Percentiles rank a stretch among this genome's conserved stretches.
Evolutionary conservation across 2,329 filamentous ascomycete species (phyloP).

Genomic region (Ascocoryne sarcoides): DNA sequence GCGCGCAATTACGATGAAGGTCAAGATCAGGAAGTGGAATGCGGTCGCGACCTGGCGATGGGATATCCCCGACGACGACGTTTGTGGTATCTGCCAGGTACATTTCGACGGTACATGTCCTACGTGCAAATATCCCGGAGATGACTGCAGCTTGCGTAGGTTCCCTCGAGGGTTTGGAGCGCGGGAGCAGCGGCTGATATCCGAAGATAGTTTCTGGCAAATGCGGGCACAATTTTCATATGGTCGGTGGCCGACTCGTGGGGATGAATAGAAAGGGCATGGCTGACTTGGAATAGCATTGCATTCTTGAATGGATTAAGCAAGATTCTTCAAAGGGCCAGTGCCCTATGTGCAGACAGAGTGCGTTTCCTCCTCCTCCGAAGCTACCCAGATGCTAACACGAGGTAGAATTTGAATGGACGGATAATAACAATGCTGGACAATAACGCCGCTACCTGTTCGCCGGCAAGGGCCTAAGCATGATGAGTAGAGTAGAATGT

Average conservation of each 20-base stretch:
- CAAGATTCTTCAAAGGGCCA: slow-evolving; percentile 89
- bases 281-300: slow-evolving; percentile 54
- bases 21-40: slow-evolving; percentile 88
- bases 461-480: too few relatives aligned
- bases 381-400: slow-evolving; percentile 1
- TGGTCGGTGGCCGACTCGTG: slow-evolving; percentile 49
- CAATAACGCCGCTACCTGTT: too few relatives aligned
- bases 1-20: slow-evolving; percentile 63
- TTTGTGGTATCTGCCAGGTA: slow-evolving; percentile 96
- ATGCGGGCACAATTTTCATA: slow-evolving; percentile 96
- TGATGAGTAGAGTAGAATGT: too few relatives aligned
- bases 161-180: slow-evolving; percentile 15
- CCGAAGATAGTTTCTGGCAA: slow-evolving; percentile 72
- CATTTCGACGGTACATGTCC: slow-evolving; percentile 97
- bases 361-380: slow-evolving; percentile 38
- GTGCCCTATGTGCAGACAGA: slow-evolving; percentile 96
- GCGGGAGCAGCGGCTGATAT: slow-evolving; percentile 1
- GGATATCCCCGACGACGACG: slow-evolving; percentile 95
- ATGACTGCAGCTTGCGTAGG: slow-evolving; percentile 86
- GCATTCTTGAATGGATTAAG: slow-evolving; percentile 91
- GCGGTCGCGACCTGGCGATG: slow-evolving; percentile 95
- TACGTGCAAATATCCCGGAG: slow-evolving; percentile 94
- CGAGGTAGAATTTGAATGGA: slow-evolving; percentile 43
- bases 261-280: background rate
- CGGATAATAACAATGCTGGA: slow-evolving; percentile 13